phyloP scores from a whole-genome alignment of 768 basidiomycete genomes.

The Termitomyces sp. region DNA sequence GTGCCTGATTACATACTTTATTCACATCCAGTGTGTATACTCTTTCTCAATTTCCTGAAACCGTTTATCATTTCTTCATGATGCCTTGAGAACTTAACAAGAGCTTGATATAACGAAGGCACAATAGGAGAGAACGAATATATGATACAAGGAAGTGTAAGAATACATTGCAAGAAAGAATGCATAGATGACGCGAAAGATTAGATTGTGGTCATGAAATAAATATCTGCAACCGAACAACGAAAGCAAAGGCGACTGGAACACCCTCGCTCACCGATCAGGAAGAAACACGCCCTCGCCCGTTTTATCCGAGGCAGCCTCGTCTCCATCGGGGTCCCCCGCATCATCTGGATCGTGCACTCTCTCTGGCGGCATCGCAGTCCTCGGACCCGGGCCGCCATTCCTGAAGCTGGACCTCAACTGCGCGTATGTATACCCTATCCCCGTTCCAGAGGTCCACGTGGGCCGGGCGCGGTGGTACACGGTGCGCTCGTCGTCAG shows the following conservation, averaged over 20 bases:
- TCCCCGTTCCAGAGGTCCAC: not conserved
- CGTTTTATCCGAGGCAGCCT: slow-evolving; percentile 38
- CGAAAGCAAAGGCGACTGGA: not conserved
- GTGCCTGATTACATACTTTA: too few relatives aligned
- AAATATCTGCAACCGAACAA: not conserved
- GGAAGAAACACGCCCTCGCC: slow-evolving; percentile 36
- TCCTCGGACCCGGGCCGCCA: not conserved
- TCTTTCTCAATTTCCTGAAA: too few relatives aligned
- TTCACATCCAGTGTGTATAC: too few relatives aligned
- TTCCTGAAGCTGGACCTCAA: not conserved
- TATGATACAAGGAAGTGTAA: too few relatives aligned
- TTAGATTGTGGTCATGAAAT: not conserved
- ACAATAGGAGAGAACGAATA: too few relatives aligned
- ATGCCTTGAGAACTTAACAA: too few relatives aligned
- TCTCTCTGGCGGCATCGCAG: slow-evolving; percentile 3
- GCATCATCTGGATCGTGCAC: slow-evolving; percentile 22
- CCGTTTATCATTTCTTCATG: too few relatives aligned
- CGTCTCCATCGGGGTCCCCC: slow-evolving; percentile 28
- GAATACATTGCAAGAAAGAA: too few relatives aligned
- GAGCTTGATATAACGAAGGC: too few relatives aligned
- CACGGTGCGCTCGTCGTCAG: slow-evolving; percentile 21
- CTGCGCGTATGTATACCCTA: not conserved
- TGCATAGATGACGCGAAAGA: too few relatives aligned
- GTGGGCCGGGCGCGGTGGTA: slow-evolving; percentile 7
- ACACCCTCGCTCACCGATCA: slow-evolving; percentile 32